Evolutionary conservation across 177 flowering plant genomes (phyloP).

Genomic region (Vitis hybrid): DNA sequence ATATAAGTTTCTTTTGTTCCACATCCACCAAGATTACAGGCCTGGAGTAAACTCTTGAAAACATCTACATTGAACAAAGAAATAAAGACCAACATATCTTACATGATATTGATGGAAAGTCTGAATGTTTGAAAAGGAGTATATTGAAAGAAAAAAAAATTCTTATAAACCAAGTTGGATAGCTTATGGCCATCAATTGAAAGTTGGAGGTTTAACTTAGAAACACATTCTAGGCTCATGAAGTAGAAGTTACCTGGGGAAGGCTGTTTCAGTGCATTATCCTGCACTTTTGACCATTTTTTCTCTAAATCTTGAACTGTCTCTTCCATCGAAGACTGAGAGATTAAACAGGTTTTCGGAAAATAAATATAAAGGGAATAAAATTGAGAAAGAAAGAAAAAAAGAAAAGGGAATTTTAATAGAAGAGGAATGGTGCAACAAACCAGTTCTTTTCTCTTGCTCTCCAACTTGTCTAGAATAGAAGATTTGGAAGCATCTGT

Average conservation of each 20-base stretch:
- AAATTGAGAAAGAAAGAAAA: neutral
- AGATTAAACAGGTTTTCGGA: slow-evolving; percentile 12
- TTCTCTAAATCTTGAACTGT: slow-evolving; percentile 59
- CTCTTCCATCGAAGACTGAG: slow-evolving; percentile 63
- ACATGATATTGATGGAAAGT: neutral
- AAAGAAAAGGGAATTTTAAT: neutral
- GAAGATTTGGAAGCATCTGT: slow-evolving; percentile 34
- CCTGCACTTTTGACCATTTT: slow-evolving; percentile 70
- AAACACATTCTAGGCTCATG: neutral
- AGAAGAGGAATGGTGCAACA: slow-evolving; percentile 8
- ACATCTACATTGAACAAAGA: too few relatives aligned
- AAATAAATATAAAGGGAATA: neutral
- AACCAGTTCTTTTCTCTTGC: slow-evolving; percentile 77
- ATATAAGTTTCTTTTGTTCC: too few relatives aligned
- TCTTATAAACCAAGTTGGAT: too few relatives aligned
- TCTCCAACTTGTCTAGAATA: slow-evolving; percentile 52
- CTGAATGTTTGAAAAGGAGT: too few relatives aligned
- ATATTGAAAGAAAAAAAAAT: too few relatives aligned
- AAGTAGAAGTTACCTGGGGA: slow-evolving; percentile 61
- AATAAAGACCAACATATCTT: neutral
- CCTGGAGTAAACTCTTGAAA: too few relatives aligned
- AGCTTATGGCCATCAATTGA: too few relatives aligned
- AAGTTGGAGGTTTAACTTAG: too few relatives aligned
- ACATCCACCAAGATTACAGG: too few relatives aligned
- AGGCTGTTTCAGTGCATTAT: slow-evolving; percentile 66